Conservation (phyloP, 176 grass and related monocot species). For the Oryza punctata region DNA sequence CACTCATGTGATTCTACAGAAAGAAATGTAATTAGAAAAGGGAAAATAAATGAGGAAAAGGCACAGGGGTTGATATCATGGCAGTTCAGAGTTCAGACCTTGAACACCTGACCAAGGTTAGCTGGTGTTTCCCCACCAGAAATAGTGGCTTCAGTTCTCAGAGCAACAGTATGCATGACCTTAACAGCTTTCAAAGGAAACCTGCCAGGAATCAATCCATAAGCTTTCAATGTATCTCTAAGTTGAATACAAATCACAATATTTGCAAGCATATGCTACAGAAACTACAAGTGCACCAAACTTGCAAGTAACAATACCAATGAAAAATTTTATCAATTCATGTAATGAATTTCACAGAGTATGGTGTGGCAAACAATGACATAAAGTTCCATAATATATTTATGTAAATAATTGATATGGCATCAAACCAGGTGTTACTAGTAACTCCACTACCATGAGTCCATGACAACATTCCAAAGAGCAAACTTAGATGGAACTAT, state of each 20-base stretch:
- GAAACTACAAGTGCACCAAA: not conserved
- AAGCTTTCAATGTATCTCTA: conserved; percentile 1
- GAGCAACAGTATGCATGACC: conserved; percentile 94
- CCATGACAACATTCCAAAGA: not conserved
- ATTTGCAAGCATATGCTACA: conserved; percentile 24
- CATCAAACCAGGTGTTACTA: not conserved
- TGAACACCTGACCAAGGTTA: conserved; percentile 85
- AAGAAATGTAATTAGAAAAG: conserved; percentile 9
- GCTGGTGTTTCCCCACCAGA: conserved; percentile 62
- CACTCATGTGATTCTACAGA: conserved; percentile 88
- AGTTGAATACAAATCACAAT: conserved; percentile 1
- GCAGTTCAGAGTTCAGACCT: conserved; percentile 53
- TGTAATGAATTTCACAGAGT: not conserved
- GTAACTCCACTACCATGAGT: not conserved
- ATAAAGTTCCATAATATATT: not conserved
- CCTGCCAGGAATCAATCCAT: conserved; percentile 42
- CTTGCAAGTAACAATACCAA: conserved; percentile 5
- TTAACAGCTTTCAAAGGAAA: conserved; percentile 99
- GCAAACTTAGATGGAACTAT: not conserved
- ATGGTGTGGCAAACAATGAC: not conserved
- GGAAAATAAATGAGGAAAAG: conserved; percentile 17
- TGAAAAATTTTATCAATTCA: not conserved
- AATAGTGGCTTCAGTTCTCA: conserved; percentile 91
- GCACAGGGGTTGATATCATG: not conserved
- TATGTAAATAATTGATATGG: conserved; percentile 2